Evolutionary conservation across 257 asterid genomes (phyloP).

Genomic region (Solanum piurae): DNA sequence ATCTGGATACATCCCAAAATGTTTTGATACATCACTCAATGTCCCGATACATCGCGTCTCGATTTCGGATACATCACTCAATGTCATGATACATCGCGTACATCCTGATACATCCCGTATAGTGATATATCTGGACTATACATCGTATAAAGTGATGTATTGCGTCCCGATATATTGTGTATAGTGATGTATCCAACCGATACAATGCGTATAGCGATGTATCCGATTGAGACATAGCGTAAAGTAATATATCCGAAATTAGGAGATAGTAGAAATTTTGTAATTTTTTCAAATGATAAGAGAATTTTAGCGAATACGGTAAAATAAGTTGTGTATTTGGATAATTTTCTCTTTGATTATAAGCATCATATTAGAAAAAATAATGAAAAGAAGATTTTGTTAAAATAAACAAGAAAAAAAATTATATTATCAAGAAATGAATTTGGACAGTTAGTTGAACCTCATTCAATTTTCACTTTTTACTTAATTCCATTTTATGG

Average conservation of each 20-base stretch:
- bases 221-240: neutral
- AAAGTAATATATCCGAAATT: too few species aligned
- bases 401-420: neutral
- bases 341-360: too few species aligned
- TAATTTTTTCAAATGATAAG: too few species aligned
- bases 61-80: neutral
- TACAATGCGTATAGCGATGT: neutral
- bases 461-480: neutral
- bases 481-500: neutral
- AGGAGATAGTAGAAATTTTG: too few species aligned
- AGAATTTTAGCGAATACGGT: too few species aligned
- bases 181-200: neutral
- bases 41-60: neutral
- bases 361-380: neutral
- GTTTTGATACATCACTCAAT: neutral
- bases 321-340: too few species aligned
- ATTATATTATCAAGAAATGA: neutral
- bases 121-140: neutral
- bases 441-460: neutral
- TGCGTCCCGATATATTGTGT: neutral
- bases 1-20: neutral
- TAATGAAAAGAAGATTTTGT: too few species aligned
- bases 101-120: neutral
- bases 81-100: neutral
- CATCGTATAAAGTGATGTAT: too few species aligned